Base-by-base conservation (phyloP, 1,284 basidiomycete species). In the Mycena sp. region DNA sequence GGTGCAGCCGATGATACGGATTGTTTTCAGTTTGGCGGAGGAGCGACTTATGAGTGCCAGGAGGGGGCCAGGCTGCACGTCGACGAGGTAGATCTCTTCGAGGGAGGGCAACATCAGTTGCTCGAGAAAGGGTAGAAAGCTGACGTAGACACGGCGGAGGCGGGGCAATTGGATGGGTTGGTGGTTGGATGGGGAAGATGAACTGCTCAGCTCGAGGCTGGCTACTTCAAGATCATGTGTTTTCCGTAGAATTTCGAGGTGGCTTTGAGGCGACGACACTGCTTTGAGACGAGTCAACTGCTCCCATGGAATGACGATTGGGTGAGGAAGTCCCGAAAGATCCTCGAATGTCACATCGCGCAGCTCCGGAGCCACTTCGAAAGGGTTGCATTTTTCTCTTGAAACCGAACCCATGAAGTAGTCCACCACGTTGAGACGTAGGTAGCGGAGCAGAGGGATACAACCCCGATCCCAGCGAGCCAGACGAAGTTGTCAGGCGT, bases 301-400 rank as follows among this genome's bases (percentile, higher is more conserved):
- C 2, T 19, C 17, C 16, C 43, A 60, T n/a, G 61, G 56, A 19
- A 63, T 26, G 4, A 41, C 26, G 1, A 63, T 7, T 14, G 50
- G 16, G 21, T 40, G 21, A 7, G 25, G 44, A 17, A 64, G 50
- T 4, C 37, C 51, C n/a, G 37, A 28, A 17, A 64, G 12, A 10
- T 59, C 48, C n/a, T 64, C 62, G 9, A 64, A 26, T 6, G 38
- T 32, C 2, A 64, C 38, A 21, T 55, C 45, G 11, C 57, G 58
- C 11, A 64, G 21, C n/a, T 43, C 45, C 2, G 62, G 62, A 5
- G 62, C 62, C 17, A 64, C 29, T 30, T 64, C 57, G 35, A 64
- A 59, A 6, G 62, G 57, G 9, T 64, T 12, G 23, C 19, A 28
- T 14, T 23, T 12, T 0, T 32, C 29, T 6, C 17, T 26, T 5